phyloP scores from a whole-genome alignment of 768 basidiomycete genomes.

The Lactarius psammicola region DNA sequence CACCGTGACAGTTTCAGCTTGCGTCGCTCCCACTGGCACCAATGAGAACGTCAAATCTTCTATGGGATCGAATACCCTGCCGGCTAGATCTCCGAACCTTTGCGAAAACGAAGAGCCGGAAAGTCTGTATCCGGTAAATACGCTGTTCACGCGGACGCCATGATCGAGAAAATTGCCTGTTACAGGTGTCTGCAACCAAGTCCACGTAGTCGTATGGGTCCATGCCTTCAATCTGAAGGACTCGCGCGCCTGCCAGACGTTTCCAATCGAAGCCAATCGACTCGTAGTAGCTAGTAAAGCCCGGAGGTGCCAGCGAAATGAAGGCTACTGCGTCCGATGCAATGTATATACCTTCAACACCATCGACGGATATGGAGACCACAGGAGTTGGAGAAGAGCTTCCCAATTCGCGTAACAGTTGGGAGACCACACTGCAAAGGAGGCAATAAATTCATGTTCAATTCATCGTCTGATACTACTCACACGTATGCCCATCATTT shows the following conservation, averaged over 20 bases:
- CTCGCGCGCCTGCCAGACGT: conserved; percentile 58
- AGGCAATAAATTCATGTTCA: neutral
- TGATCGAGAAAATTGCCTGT: conserved; percentile 65
- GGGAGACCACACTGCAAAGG: conserved; percentile 51
- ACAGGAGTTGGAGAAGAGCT: conserved; percentile 30
- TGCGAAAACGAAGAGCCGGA: conserved; percentile 50
- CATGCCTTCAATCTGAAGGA: conserved; percentile 54
- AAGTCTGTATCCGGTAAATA: conserved; percentile 57
- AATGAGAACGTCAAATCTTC: conserved; percentile 49
- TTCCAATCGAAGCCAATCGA: conserved; percentile 40
- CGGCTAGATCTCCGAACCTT: conserved; percentile 56
- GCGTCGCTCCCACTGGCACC: conserved; percentile 47
- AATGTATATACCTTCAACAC: conserved; percentile 21
- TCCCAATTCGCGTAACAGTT: conserved; percentile 54
- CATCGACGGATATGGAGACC: conserved; percentile 13
- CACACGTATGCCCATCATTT: conserved; percentile 68
- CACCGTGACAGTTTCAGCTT: conserved; percentile 49
- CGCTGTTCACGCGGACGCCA: conserved; percentile 61
- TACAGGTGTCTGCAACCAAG: conserved; percentile 53
- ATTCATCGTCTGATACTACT: conserved; percentile 21
- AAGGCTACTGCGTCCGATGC: conserved; percentile 24
- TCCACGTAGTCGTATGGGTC: conserved; percentile 57
- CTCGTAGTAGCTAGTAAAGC: conserved; percentile 16
- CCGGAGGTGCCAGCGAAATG: conserved; percentile 3
- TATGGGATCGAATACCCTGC: conserved; percentile 49